phyloP scores from a whole-genome alignment of 371 early-diverging fungal genomes.

The Rhizomucor pusillus region DNA sequence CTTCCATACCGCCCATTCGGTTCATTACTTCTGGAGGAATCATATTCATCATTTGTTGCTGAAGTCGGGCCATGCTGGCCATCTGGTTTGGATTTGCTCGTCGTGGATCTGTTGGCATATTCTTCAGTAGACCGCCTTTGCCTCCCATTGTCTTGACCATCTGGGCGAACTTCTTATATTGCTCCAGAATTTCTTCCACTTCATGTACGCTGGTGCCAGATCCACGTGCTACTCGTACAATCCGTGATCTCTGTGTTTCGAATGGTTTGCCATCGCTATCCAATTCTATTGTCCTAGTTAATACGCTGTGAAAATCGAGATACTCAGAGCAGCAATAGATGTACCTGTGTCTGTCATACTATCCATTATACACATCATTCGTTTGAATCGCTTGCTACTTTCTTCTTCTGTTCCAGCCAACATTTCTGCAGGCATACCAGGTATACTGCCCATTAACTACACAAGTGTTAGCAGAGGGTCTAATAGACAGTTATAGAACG shows the following conservation, averaged over 20 bases:
- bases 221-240: conserved; percentile 91
- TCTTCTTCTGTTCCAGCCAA: conserved; percentile 43
- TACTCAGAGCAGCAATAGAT: too few relatives aligned
- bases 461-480: neutral
- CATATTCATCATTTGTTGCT: conserved; percentile 69
- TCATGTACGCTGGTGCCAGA: conserved; percentile 86
- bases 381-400: conserved; percentile 45
- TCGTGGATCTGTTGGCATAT: conserved; percentile 55
- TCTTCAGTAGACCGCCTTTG: conserved; percentile 79
- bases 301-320: neutral
- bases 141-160: conserved; percentile 98
- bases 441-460: conserved; percentile 90
- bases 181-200: conserved; percentile 83
- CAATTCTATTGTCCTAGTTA: conserved; percentile 68
- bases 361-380: conserved; percentile 96
- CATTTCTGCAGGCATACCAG: conserved; percentile 91
- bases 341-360: conserved; percentile 88
- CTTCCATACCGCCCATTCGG: conserved; percentile 78
- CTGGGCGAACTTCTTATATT: conserved; percentile 83
- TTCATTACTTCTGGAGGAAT: conserved; percentile 74
- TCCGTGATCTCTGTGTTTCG: conserved; percentile 70
- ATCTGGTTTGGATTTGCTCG: conserved; percentile 55
- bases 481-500: neutral
- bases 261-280: conserved; percentile 92
- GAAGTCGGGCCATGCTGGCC: conserved; percentile 69